These are phyloP conservation scores for Clitoria ternatea DNA, from an alignment of 306 rosid species.

Conservation along the genomic window DNA sequence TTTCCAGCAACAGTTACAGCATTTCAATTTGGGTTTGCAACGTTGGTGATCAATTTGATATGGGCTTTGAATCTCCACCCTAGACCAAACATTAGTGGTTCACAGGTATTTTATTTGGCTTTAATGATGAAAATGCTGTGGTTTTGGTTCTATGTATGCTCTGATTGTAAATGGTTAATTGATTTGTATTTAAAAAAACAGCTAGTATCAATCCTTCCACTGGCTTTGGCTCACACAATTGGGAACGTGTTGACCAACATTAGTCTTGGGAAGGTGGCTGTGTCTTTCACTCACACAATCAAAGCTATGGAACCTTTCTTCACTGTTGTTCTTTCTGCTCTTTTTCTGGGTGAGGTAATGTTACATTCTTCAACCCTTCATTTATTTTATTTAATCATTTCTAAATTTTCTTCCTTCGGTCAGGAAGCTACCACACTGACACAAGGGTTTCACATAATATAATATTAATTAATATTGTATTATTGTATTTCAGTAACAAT, in stretches of 20 bases:
- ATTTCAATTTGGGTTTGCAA: conserved; percentile 50
- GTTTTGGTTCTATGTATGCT: too few species aligned
- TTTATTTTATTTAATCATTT: neutral
- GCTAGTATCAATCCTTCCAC: conserved; percentile 53
- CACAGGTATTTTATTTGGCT: conserved; percentile 54
- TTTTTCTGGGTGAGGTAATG: conserved; percentile 64
- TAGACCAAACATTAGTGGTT: conserved; percentile 48
- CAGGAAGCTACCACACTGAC: too few species aligned
- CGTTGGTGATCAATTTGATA: conserved; percentile 48
- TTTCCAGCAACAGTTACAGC: conserved; percentile 83
- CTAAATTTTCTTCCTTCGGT: neutral
- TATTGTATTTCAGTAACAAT: too few species aligned
- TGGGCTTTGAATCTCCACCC: conserved; percentile 58
- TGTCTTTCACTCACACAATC: conserved; percentile 85
- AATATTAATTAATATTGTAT: too few species aligned
- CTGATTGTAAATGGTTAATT: neutral
- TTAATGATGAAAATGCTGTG: neutral
- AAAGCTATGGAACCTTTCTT: conserved; percentile 83
- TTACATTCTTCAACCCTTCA: neutral
- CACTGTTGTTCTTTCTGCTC: conserved; percentile 58
- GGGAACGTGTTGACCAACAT: conserved; percentile 74
- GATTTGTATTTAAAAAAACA: conserved; percentile 28
- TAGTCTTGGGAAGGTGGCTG: conserved; percentile 66
- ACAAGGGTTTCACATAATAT: too few species aligned
- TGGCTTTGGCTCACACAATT: conserved; percentile 64